phyloP scores from a whole-genome alignment of 2,329 filamentous ascomycete genomes.

The Colletotrichum gloeosporioides region DNA sequence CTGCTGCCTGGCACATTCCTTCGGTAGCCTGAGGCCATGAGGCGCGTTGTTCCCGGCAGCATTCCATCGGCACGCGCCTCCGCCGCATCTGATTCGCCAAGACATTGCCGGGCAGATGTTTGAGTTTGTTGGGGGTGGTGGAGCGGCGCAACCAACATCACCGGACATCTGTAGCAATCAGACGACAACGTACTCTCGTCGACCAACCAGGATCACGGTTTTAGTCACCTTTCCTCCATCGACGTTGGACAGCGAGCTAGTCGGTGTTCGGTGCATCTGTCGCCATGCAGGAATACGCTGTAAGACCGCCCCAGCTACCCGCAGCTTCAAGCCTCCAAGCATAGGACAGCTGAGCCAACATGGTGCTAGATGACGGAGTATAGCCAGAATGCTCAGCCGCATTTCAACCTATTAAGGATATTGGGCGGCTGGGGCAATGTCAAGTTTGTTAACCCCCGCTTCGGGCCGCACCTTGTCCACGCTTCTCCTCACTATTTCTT shows the following conservation, averaged over 20 bases:
- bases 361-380: neutral
- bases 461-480: neutral
- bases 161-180: neutral
- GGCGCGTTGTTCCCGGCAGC: neutral
- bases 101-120: neutral
- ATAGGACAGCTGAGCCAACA: neutral
- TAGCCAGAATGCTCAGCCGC: neutral
- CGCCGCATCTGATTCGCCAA: neutral
- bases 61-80: neutral
- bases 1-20: neutral
- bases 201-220: neutral
- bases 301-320: neutral
- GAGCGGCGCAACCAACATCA: neutral
- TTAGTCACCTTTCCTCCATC: neutral
- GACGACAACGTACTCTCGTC: neutral
- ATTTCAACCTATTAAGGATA: constrained; percentile 15
- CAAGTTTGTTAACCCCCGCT: neutral
- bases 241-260: neutral
- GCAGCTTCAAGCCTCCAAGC: neutral
- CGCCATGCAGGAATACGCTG: constrained; percentile 1
- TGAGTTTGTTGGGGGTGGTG: neutral
- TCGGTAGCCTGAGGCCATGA: neutral
- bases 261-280: neutral
- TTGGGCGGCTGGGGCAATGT: constrained; percentile 26
- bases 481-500: fast-evolving